Percentiles rank a stretch among this genome's conserved stretches.
Evolutionary conservation across 805 yeast genomes (phyloP).

Genomic region (Lipomyces orientalis): DNA sequence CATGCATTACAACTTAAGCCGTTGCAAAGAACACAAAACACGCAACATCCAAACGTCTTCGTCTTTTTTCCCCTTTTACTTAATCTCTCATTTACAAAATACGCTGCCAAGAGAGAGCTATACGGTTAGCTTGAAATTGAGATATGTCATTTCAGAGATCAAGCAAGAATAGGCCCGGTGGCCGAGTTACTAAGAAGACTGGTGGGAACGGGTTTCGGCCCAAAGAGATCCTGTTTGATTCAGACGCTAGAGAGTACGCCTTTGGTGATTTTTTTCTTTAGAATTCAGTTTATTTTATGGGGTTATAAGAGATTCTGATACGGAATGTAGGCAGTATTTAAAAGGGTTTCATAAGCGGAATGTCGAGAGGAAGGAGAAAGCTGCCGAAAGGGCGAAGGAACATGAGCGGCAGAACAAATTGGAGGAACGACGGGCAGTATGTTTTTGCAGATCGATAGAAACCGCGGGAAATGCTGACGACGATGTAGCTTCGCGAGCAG

Average conservation of each 20-base stretch:
- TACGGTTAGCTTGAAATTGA: background rate
- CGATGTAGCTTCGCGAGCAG: constrained; percentile 62
- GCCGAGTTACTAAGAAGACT: background rate
- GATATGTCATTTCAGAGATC: background rate
- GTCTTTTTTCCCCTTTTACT: no score
- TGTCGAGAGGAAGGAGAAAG: constrained; percentile 83
- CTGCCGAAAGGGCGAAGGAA: constrained; percentile 75
- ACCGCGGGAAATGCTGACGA: background rate
- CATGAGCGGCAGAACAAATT: constrained; percentile 73
- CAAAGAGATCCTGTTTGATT: constrained; percentile 79
- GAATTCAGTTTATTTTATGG: background rate
- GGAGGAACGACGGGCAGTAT: constrained; percentile 67
- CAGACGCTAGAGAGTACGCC: constrained; percentile 63
- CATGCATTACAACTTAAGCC: background rate
- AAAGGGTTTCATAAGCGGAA: constrained; percentile 97
- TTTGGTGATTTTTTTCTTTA: no score
- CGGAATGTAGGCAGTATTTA: constrained; percentile 61
- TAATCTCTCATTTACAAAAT: background rate
- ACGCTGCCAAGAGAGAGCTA: background rate
- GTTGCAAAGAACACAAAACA: no score
- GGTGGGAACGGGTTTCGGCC: constrained; percentile 17
- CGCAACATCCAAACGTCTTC: no score
- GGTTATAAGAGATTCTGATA: constrained; percentile 3
- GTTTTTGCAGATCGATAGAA: background rate
- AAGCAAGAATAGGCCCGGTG: background rate